A percentile compares a stretch with the other conserved stretches of the same genome.
These are phyloP conservation scores for Dictyostelium citrinum DNA, from an alignment of 78 protist species.

Conservation along the genomic window DNA sequence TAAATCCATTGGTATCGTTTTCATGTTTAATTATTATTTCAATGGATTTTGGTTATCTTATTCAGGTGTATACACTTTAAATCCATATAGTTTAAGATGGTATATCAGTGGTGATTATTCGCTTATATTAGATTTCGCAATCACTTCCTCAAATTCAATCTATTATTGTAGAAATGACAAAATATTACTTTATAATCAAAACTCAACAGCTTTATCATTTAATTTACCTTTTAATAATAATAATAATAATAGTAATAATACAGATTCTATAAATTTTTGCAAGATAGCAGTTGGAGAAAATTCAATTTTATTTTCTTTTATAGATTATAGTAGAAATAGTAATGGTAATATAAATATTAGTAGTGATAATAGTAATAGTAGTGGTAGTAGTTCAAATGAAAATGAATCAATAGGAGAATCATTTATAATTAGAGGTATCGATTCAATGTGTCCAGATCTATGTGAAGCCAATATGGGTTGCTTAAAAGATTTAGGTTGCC, in stretches of 20 bases:
- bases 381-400: neutral
- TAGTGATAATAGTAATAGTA: neutral
- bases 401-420: neutral
- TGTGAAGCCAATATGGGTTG: slow-evolving; percentile 20
- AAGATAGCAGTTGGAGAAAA: neutral
- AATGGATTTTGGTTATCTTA: neutral
- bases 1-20: neutral
- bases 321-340: neutral
- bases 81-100: neutral
- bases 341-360: neutral
- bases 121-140: neutral
- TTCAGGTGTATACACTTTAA: neutral
- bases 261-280: neutral
- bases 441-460: slow-evolving; percentile 7
- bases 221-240: neutral
- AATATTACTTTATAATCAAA: neutral
- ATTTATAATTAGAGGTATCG: neutral
- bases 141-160: neutral
- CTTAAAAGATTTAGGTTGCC: neutral
- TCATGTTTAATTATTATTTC: neutral
- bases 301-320: neutral
- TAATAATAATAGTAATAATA: neutral
- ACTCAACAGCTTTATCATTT: neutral
- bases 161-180: neutral
- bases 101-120: neutral